A percentile compares a stretch with the other conserved stretches of the same genome.
These are phyloP conservation scores for Fomitopsis pulvina DNA, from an alignment of 768 basidiomycete genomes.

Conservation along the genomic window DNA sequence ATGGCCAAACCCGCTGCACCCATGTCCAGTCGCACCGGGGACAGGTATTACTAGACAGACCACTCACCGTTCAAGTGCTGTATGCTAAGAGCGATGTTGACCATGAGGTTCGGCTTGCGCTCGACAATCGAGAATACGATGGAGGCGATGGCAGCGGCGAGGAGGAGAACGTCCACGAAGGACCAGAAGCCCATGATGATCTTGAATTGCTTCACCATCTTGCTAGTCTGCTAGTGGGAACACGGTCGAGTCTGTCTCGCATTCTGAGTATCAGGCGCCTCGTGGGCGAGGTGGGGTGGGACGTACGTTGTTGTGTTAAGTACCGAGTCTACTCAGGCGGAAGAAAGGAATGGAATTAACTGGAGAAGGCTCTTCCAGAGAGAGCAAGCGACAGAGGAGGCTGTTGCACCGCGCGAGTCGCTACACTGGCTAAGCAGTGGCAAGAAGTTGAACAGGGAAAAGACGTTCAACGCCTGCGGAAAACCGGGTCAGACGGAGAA, in stretches of 20 bases:
- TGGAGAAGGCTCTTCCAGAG: conserved; percentile 44
- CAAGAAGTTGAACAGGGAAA: conserved; percentile 31
- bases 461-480: conserved; percentile 66
- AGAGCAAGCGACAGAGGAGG: conserved; percentile 37
- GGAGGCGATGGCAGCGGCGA: conserved; percentile 61
- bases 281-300: neutral
- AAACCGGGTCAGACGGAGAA: conserved; percentile 28
- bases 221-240: conserved; percentile 20
- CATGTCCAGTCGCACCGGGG: neutral
- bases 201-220: conserved; percentile 55
- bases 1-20: conserved; percentile 59
- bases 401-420: conserved; percentile 31
- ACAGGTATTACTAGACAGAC: neutral
- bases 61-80: conserved; percentile 54
- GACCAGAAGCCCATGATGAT: conserved; percentile 63
- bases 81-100: conserved; percentile 63
- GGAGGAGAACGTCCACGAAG: conserved; percentile 60
- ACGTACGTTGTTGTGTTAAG: conserved; percentile 5
- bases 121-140: conserved; percentile 68
- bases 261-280: neutral
- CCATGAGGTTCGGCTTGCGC: conserved; percentile 58
- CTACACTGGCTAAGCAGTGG: conserved; percentile 9
- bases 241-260: conserved; percentile 13
- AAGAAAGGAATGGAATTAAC: conserved; percentile 9
- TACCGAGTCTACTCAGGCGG: conserved; percentile 17